Evolutionary conservation across 257 asterid genomes (phyloP), one percentile per base, ranked within the genome.

Genomic region (Nyctanthes arbortristis): DNA sequence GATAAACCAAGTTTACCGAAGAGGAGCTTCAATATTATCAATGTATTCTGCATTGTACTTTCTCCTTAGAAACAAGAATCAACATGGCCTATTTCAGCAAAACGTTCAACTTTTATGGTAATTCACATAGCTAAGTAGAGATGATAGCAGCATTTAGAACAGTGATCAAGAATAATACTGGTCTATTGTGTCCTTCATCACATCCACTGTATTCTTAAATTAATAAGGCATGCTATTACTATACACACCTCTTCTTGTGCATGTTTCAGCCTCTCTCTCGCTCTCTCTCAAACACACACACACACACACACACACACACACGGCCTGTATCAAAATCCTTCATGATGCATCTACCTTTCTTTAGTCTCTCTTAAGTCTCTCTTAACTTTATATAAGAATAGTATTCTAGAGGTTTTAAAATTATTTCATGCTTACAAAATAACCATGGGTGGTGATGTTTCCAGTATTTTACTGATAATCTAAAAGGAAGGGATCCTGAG

Each of bases 1-100:
- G 37, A 20, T 61, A n/a, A n/a, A n/a, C 57, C n/a, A 52, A 57
- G 65, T 62, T 61, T 18, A 29, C 47, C 43, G 39, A 73, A 43
- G 22, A 18, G 11, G 13, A 37, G 45, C 65, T 68, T 39, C 10
- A 24, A 65, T 64, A 60, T 29, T 33, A 58, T 37, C 55, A 22
- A 27, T 10, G 24, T 18, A 30, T 11, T 13, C 60, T 62, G 68
- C 61, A 14, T 68, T 39, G 40, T n/a, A n/a, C n/a, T n/a, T n/a
- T n/a, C n/a, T n/a, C 20, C 55, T 9, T 18, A 11, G 30, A 60
- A 16, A 14, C 27, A 14, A 59, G 25, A 37, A 14, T 25, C 10
- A 24, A 11, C 13, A 8, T 37, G 32, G 61, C 45, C 28, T 62
- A 31, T 63, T 18, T 24, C 11, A 25, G 66, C 49, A 43, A 64